Percentiles rank a stretch among this genome's conserved stretches.
These are phyloP conservation scores for Apiospora koreana DNA, from an alignment of 2,329 filamentous ascomycete species.

Conservation along the genomic window DNA sequence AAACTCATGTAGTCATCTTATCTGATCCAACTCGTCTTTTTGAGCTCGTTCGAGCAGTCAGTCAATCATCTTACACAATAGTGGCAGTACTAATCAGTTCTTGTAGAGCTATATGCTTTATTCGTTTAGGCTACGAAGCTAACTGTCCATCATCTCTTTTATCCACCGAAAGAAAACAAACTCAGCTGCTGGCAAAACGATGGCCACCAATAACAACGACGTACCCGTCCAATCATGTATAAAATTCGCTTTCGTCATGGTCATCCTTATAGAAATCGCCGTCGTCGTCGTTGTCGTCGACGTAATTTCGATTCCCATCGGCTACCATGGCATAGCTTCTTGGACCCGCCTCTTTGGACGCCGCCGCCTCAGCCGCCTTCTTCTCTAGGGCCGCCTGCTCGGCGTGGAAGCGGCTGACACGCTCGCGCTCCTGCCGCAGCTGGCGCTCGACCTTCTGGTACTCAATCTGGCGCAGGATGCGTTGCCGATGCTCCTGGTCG, in stretches of 20 bases:
- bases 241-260: background rate
- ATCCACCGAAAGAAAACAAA: background rate
- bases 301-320: too few species aligned
- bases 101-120: too few species aligned
- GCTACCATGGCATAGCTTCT: too few species aligned
- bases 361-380: background rate
- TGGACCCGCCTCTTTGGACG: background rate
- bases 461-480: slow-evolving; percentile 19
- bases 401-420: background rate
- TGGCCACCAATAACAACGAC: background rate
- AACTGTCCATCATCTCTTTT: too few species aligned
- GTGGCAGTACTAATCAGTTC: background rate
- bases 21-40: background rate
- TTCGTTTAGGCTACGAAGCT: background rate
- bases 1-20: background rate
- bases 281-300: too few species aligned
- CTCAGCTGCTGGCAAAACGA: background rate
- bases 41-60: background rate
- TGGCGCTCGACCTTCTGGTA: slow-evolving; percentile 16
- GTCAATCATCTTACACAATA: too few species aligned
- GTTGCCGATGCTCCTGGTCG: slow-evolving; percentile 13
- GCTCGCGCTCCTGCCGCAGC: background rate
- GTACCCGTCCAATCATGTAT: too few species aligned
- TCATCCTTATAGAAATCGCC: background rate
- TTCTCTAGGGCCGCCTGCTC: background rate